Percentiles rank a stretch among this genome's conserved stretches.
phyloP scores from a whole-genome alignment of 1,284 basidiomycete species.

The Mycosarcoma mackinlayi region DNA sequence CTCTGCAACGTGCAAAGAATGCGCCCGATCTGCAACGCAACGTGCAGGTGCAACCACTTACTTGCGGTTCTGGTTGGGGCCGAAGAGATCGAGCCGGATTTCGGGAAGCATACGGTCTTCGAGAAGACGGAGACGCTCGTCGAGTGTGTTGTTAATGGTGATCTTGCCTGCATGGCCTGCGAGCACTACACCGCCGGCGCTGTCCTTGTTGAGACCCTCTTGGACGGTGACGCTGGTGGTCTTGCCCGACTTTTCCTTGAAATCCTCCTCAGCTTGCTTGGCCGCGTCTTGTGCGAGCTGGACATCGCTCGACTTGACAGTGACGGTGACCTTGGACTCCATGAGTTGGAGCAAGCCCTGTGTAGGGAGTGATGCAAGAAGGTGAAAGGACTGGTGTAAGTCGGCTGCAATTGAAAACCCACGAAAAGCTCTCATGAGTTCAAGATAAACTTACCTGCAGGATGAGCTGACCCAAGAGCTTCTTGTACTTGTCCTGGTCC shows the following conservation, averaged over 20 bases:
- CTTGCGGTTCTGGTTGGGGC: constrained; percentile 66
- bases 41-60: no score
- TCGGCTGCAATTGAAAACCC: no score
- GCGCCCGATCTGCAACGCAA: no score
- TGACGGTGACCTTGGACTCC: constrained; percentile 61
- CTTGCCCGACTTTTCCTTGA: constrained; percentile 80
- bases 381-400: neutral
- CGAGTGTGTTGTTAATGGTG: constrained; percentile 66
- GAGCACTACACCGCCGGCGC: constrained; percentile 60
- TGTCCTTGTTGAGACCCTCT: constrained; percentile 77
- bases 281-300: constrained; percentile 72
- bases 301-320: constrained; percentile 59
- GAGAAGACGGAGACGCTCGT: constrained; percentile 63
- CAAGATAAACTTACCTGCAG: constrained; percentile 79
- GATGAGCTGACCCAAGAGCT: constrained; percentile 72
- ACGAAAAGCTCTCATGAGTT: no score
- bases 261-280: constrained; percentile 75
- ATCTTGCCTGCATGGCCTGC: constrained; percentile 61
- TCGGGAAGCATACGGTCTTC: constrained; percentile 67
- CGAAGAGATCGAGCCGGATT: constrained; percentile 64
- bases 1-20: no score
- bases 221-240: constrained; percentile 76
- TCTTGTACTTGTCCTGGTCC: constrained; percentile 74
- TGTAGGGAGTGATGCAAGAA: neutral
- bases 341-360: constrained; percentile 65